Base-by-base conservation (phyloP, 495 filamentous ascomycete genomes). In the Chaetomium cochliodes region DNA sequence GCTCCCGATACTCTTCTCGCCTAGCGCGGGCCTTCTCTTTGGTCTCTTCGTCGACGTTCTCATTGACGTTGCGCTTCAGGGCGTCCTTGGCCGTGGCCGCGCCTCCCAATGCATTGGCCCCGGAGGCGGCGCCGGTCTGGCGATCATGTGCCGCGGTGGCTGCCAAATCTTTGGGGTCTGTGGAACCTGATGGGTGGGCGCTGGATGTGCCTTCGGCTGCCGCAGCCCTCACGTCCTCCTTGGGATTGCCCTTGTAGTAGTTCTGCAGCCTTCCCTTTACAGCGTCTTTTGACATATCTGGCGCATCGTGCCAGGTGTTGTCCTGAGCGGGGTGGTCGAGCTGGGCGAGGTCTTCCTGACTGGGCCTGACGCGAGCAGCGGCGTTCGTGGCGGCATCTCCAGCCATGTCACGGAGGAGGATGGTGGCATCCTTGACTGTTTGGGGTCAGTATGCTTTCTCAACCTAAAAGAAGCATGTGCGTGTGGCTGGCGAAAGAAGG, bases 301-400 rank as follows among this genome's bases (percentile, higher is more conserved):
- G 96, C 57, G 86, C 85, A 65, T 98, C 92, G 73, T 97, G 92
- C 96, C 96, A 98, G 12, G 84, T 86, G 76, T 98, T 92, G 67
- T 96, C 92, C 9, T 90, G 87, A 2, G 94, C 94, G 2, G 96
- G 86, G 16, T 81, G 70, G 68, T 97, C 94, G 44, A 98, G 87
- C 67, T 92, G 88, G 15, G 76, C 67, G 39, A 98, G 82, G 55
- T 89, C 79, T 15, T 97, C 91, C 61, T 94, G 84, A 15, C 83
- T 84, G 2, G 94, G 94, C n/a, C 87, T 87, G 58, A 97, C 84
- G 52, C 79, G 82, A 69, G 79, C 82, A 57, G 94, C 91, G n/a
- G 90, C 87, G 68, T 93, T 96, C 49, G 81, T 82, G 5, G 96
- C 92, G 23, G 88, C 91, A 75, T 98, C 94, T 54, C 92, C 91